A percentile compares a stretch with the other conserved stretches of the same genome.
Evolutionary conservation across 164 flowering plant genomes (phyloP).

Genomic region (Vitis amurensis): DNA sequence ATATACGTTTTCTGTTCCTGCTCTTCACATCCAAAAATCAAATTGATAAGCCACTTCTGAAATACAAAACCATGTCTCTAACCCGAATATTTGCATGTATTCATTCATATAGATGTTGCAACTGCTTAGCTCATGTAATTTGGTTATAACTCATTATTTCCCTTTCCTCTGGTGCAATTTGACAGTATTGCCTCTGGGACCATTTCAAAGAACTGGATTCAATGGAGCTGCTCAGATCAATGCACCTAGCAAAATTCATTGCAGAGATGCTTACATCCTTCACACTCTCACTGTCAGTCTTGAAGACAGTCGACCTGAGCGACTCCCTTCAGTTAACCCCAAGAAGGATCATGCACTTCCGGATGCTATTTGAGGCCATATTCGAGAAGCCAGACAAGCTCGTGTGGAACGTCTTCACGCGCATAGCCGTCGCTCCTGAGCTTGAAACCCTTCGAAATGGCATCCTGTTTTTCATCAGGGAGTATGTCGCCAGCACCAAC

Average conservation of each 20-base stretch:
- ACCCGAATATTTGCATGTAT: too few species aligned
- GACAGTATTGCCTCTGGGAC: constrained; percentile 95
- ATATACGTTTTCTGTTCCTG: too few species aligned
- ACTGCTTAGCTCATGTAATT: background rate
- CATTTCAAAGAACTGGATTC: constrained; percentile 84
- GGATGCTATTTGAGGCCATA: constrained; percentile 76
- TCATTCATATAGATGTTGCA: background rate
- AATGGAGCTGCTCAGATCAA: constrained; percentile 64
- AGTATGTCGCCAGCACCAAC: constrained; percentile 44
- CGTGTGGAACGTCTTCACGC: constrained; percentile 84
- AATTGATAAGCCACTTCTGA: too few species aligned
- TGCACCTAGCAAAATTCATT: constrained; percentile 75
- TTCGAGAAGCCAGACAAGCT: constrained; percentile 59
- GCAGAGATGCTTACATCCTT: constrained; percentile 76
- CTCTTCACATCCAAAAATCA: too few species aligned
- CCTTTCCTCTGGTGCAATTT: background rate
- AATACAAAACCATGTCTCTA: too few species aligned
- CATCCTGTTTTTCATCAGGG: constrained; percentile 63
- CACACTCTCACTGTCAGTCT: constrained; percentile 69
- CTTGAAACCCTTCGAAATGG: constrained; percentile 66
- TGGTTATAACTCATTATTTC: background rate
- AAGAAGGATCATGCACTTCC: constrained; percentile 80
- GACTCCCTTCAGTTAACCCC: constrained; percentile 55
- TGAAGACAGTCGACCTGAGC: constrained; percentile 61
- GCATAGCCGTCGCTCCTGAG: constrained; percentile 70